Evolutionary conservation across 1,284 basidiomycete species (phyloP), one percentile per base, ranked within the genome.

Genomic region (Phellopilus nigrolimitatus): DNA sequence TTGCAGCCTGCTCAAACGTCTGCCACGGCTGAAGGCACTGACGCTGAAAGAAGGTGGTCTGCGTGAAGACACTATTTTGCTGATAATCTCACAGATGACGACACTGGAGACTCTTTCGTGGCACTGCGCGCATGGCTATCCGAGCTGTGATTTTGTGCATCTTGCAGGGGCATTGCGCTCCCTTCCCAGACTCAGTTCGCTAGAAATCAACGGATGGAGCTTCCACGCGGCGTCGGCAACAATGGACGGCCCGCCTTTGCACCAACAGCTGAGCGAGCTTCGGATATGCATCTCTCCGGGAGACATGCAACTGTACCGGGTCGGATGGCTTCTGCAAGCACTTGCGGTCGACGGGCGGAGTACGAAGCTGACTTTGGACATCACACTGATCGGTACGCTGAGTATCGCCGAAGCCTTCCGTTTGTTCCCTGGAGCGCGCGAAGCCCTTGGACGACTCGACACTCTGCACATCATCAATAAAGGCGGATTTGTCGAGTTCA

Each of bases 181-280:
- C 22, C 53, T 54, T 15, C 53, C 48, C 3, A 49, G 40, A 5
- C 33, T 54, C 7, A 30, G n/a, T 9, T 27, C 34, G 4, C 33
- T 54, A 12, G 53, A 46, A 25, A 49, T 54, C 10, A 50, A 34
- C n/a, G 53, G 53, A 22, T 54, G 53, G 53, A 54, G 48, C 28
- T 54, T 54, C 27, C 53, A 50, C 17, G 53, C 41, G 17, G 33
- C 43, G 13, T 50, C 47, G 12, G 53, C 33, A 12, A 37, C 24
- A 13, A 45, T 42, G 13, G 33, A 15, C 25, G 41, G 49, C 6
- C 6, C 40, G 7, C 40, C n/a, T 25, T 39, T 49, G 24, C 36
- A 17, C 12, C 51, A 42, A 6, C 47, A 38, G 10, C 47, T 54
- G 12, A 44, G 22, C 2, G 50, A 46, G 7, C 36, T 52, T 22